These are phyloP conservation scores for Solanum pinnatisectum DNA, from an alignment of 257 asterid species.

Conservation along the genomic window DNA sequence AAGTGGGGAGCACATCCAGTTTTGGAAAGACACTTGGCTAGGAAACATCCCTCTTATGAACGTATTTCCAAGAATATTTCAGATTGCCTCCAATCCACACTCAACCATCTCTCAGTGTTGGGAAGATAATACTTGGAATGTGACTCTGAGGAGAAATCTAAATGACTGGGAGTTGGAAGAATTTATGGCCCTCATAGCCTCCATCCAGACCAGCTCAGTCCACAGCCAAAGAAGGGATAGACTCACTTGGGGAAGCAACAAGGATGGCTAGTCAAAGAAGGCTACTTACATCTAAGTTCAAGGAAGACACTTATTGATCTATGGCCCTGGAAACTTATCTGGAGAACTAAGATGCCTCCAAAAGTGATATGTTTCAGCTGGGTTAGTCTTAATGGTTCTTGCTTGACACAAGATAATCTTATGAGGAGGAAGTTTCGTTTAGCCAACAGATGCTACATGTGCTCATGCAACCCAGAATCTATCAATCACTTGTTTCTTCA, in stretches of 20 bases:
- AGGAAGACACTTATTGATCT: background rate
- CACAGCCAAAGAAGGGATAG: background rate
- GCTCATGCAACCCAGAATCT: background rate
- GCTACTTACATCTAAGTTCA: background rate
- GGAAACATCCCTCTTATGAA: background rate
- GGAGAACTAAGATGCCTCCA: background rate
- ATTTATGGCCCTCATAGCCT: background rate
- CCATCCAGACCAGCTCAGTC: background rate
- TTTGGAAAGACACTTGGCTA: background rate
- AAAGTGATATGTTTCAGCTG: background rate
- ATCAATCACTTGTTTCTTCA: background rate
- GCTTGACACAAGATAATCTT: background rate
- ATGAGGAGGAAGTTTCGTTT: background rate
- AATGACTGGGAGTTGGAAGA: background rate
- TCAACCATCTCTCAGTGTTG: background rate
- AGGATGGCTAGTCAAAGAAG: background rate
- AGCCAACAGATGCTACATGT: background rate
- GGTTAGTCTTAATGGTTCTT: background rate
- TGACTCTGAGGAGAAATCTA: background rate
- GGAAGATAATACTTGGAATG: background rate
- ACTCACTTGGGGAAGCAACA: background rate
- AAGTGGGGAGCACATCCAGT: background rate
- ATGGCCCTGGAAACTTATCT: background rate
- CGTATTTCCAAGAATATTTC: background rate
- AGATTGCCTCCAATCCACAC: background rate